Percentiles rank a stretch among this genome's conserved stretches.
These are phyloP conservation scores for Cavenderia fasciculata DNA, from an alignment of 78 protist species.

Conservation along the genomic window DNA sequence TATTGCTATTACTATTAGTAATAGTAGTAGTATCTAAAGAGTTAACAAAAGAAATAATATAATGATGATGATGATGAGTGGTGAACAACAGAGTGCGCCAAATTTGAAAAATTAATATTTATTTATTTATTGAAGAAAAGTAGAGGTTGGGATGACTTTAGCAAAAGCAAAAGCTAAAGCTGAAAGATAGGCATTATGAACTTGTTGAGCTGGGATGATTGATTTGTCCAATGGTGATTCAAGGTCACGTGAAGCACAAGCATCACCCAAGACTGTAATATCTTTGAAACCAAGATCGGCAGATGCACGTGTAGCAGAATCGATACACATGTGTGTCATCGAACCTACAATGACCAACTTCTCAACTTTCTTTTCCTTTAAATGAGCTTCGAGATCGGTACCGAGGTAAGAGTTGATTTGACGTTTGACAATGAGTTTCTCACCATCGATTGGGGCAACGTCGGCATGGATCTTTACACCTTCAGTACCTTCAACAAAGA, in stretches of 20 bases:
- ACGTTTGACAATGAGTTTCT: not conserved
- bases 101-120: too few species aligned
- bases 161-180: conserved; percentile 16
- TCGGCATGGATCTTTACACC: conserved; percentile 1
- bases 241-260: conserved; percentile 11
- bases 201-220: not conserved
- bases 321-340: conserved; percentile 32
- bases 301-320: not conserved
- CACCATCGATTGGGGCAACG: conserved; percentile 1
- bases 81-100: too few species aligned
- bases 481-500: conserved; percentile 9
- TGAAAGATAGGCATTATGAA: not conserved
- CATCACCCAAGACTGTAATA: not conserved
- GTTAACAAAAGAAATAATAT: too few species aligned
- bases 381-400: not conserved
- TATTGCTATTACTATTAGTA: too few species aligned
- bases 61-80: too few species aligned
- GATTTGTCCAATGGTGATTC: not conserved
- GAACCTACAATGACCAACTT: conserved; percentile 1
- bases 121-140: too few species aligned
- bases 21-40: too few species aligned
- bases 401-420: not conserved
- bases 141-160: not conserved
- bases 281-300: conserved; percentile 2
- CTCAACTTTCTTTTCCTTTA: not conserved